Base-by-base conservation (phyloP, 2,329 filamentous ascomycete species). In the Podosphaera fusca region DNA sequence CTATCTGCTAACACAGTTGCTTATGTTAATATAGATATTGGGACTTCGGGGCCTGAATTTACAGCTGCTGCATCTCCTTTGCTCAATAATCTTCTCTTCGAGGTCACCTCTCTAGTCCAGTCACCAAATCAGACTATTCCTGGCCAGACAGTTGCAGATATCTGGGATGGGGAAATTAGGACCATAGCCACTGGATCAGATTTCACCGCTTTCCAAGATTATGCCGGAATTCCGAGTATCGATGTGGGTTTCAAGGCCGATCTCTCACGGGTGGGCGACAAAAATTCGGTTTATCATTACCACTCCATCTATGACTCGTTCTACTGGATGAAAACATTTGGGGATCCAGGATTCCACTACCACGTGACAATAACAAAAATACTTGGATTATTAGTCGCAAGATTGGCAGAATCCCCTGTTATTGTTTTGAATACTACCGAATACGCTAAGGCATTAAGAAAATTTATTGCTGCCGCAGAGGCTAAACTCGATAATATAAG, bases 291-390 rank as follows among this genome's bases (percentile, higher is more conserved):
- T 5, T 86, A 84, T 65, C 82, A 85, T 61, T 94, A 92, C 65
- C 86, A 94, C 67, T 78, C 79, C 60, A 92, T 92, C 69, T 94
- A 89, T 66, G 87, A 94, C 66, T 85, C 78, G 38, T 89, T 85
- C 66, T 73, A 82, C 64, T 94, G 87, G 87, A 92, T 92, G 85
- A 75, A 82, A 12, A 82, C 73, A 2, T 87, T 80, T 62, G 86
- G 86, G 3, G 87, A 94, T 61, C 75, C 75, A 0, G 74, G 71
- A 0, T 80, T 77, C 55, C 71, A 77, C n/a, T 77, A 81, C 46
- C 82, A 84, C 60, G 68, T 74, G 6, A 72, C 80, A 0, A 72
- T 76, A 59, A 72, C 79, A 0, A 78, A 77, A 63, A 67, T 81
- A 53, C 73, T 71, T 68, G 72, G 70, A 7, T 59, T 78, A 33